phyloP scores from a whole-genome alignment of 2,329 filamentous ascomycete genomes.

The Sporothrix globosa region DNA sequence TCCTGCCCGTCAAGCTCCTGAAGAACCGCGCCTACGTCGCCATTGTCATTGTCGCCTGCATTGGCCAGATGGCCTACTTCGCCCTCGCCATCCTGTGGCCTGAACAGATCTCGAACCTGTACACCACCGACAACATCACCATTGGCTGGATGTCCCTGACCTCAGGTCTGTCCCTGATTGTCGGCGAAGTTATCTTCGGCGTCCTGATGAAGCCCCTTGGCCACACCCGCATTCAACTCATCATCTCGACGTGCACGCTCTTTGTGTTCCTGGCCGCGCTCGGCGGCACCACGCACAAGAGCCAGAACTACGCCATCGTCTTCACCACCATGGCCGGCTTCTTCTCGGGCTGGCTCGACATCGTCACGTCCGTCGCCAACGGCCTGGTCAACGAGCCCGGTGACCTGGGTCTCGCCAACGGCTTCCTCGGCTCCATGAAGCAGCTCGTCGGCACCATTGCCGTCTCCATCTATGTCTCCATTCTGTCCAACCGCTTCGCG shows the following conservation, averaged over 20 bases:
- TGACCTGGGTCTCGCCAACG: conserved; percentile 34
- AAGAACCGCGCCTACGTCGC: conserved; percentile 41
- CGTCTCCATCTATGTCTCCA: conserved; percentile 32
- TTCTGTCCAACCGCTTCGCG: conserved; percentile 29
- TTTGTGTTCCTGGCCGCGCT: conserved; percentile 31
- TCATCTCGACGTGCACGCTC: conserved; percentile 24
- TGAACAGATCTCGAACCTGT: conserved; percentile 43
- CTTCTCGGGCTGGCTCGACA: conserved; percentile 34
- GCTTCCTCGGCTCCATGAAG: conserved; percentile 34
- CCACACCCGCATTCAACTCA: conserved; percentile 30
- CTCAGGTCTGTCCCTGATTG: conserved; percentile 18
- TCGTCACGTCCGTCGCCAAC: conserved; percentile 31
- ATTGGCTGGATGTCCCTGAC: conserved; percentile 31
- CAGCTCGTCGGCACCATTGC: conserved; percentile 31
- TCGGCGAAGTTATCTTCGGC: conserved; percentile 30
- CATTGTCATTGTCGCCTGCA: conserved; percentile 42
- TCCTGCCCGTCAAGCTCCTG: conserved; percentile 46
- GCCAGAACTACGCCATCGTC: conserved; percentile 27
- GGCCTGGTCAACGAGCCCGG: conserved; percentile 33
- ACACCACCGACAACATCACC: conserved; percentile 31
- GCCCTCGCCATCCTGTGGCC: conserved; percentile 47
- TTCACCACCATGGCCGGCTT: conserved; percentile 33
- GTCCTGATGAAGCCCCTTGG: conserved; percentile 27
- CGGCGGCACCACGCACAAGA: conserved; percentile 30
- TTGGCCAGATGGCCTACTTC: conserved; percentile 47